Conservation (phyloP, 2,329 filamentous ascomycete species). For the Immersiporthe knoxdaviesiana region DNA sequence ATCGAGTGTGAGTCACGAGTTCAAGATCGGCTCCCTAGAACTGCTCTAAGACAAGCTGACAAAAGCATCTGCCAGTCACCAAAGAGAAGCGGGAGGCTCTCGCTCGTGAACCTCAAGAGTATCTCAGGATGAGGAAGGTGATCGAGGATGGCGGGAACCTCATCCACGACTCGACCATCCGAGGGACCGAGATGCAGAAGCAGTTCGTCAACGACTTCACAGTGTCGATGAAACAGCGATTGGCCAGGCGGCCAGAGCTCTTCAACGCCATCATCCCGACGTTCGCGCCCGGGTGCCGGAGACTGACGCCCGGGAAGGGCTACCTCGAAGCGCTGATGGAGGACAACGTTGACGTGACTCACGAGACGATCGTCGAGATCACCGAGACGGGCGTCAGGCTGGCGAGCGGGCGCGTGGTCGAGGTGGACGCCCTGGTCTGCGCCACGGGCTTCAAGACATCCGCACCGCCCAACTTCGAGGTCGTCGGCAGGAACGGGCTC, state of each 20-base stretch:
- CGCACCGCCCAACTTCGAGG: slow-evolving; percentile 45
- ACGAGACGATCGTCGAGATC: slow-evolving; percentile 39
- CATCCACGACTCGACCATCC: slow-evolving; percentile 46
- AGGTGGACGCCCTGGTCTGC: slow-evolving; percentile 51
- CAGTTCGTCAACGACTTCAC: slow-evolving; percentile 39
- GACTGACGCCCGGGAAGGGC: slow-evolving; percentile 49
- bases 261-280: slow-evolving; percentile 47
- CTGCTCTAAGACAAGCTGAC: background rate
- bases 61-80: slow-evolving; percentile 39
- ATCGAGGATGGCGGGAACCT: slow-evolving; percentile 49
- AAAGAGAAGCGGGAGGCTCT: slow-evolving; percentile 44
- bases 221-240: slow-evolving; percentile 44
- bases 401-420: slow-evolving; percentile 35
- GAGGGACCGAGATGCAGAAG: slow-evolving; percentile 43
- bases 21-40: background rate
- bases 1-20: slow-evolving; percentile 42
- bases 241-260: slow-evolving; percentile 49
- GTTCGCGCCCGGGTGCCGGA: slow-evolving; percentile 49
- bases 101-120: slow-evolving; percentile 41
- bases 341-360: slow-evolving; percentile 46
- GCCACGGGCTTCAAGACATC: slow-evolving; percentile 50
- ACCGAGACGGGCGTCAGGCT: slow-evolving; percentile 41
- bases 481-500: slow-evolving; percentile 44
- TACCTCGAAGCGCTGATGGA: slow-evolving; percentile 50
- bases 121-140: slow-evolving; percentile 47